phyloP scores from a whole-genome alignment of 495 filamentous ascomycete genomes.

The Trypethelium eluteriae region DNA sequence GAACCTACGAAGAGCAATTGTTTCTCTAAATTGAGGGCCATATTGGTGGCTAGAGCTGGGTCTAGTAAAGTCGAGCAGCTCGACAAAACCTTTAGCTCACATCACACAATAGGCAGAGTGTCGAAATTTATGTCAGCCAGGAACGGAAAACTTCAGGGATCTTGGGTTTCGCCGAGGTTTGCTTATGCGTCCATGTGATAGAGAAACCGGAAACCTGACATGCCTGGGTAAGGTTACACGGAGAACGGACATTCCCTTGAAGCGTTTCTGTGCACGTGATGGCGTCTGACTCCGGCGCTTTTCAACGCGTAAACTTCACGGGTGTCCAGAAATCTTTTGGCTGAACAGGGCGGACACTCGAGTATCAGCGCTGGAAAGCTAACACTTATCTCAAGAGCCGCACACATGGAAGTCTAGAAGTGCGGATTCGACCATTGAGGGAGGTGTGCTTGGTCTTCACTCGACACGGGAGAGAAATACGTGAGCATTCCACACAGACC shows the following conservation, averaged over 20 bases:
- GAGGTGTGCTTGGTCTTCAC: no score
- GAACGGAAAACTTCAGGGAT: not conserved
- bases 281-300: not conserved
- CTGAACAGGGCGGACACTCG: not conserved
- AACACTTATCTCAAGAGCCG: not conserved
- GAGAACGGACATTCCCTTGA: not conserved
- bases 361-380: not conserved
- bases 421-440: no score
- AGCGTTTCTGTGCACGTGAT: not conserved
- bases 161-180: not conserved
- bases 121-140: not conserved
- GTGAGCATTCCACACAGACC: not conserved
- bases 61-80: not conserved
- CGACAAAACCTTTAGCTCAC: not conserved
- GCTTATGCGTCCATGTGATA: constrained; percentile 2
- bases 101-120: not conserved
- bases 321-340: not conserved
- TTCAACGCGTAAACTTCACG: not conserved
- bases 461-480: no score
- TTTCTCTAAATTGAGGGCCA: constrained; percentile 72
- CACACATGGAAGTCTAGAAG: not conserved
- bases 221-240: no score
- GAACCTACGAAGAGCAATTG: constrained; percentile 67
- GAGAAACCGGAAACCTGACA: no score
- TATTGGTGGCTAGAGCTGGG: constrained; percentile 30